Percentiles rank a stretch among this genome's conserved stretches.
Evolutionary conservation across 1,139 yeast genomes (phyloP).

Genomic region (Kodamaea plutei): DNA sequence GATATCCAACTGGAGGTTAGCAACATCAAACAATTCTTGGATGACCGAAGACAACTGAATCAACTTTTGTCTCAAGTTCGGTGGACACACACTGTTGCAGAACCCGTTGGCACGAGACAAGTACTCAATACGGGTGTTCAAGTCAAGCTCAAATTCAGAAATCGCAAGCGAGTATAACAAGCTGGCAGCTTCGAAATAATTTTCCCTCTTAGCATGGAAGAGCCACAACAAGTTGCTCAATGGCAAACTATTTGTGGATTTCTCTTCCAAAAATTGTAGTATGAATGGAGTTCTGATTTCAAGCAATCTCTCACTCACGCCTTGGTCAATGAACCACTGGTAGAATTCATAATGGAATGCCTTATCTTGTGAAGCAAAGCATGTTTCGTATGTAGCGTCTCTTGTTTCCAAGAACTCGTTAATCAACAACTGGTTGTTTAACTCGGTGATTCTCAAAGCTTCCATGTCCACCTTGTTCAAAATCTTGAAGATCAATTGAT

Average conservation of each 20-base stretch:
- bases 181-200: constrained; percentile 77
- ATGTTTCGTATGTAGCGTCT: constrained; percentile 69
- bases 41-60: constrained; percentile 65
- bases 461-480: constrained; percentile 68
- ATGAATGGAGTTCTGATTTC: constrained; percentile 80
- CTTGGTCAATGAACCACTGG: constrained; percentile 85
- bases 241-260: constrained; percentile 60
- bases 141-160: constrained; percentile 64
- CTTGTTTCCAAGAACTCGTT: constrained; percentile 59
- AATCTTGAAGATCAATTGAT: constrained; percentile 69
- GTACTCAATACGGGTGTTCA: constrained; percentile 78
- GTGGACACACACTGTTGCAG: constrained; percentile 81
- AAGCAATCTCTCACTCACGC: constrained; percentile 70
- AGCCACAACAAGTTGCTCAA: constrained; percentile 86
- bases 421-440: constrained; percentile 39
- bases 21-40: constrained; percentile 81
- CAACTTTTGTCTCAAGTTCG: constrained; percentile 72
- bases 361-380: constrained; percentile 72
- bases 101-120: constrained; percentile 91
- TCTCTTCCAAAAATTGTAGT: constrained; percentile 71
- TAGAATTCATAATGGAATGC: constrained; percentile 86
- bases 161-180: constrained; percentile 71
- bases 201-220: constrained; percentile 79
- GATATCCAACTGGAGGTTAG: constrained; percentile 83
- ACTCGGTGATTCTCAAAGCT: constrained; percentile 51